These are phyloP conservation scores for Xylariomycetidae sp. DNA, from an alignment of 2,329 filamentous ascomycete species.

Conservation along the genomic window DNA sequence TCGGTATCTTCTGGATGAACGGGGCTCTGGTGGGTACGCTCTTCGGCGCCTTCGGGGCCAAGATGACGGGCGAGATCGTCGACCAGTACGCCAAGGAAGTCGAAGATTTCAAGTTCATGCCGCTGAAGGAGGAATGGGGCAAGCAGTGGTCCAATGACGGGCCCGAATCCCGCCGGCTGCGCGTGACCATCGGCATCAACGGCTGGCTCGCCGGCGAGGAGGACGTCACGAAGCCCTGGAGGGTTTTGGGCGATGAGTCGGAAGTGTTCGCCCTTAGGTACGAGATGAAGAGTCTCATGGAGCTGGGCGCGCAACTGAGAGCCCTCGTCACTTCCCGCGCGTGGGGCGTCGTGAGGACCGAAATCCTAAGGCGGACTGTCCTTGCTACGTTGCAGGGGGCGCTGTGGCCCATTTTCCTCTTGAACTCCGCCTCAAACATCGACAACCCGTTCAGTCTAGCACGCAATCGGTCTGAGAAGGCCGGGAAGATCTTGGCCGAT, in stretches of 20 bases:
- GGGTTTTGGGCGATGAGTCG: slow-evolving; percentile 62
- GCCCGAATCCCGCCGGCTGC: slow-evolving; percentile 47
- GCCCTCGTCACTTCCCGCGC: slow-evolving; percentile 70
- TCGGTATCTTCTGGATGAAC: slow-evolving; percentile 83
- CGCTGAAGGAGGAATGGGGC: slow-evolving; percentile 51
- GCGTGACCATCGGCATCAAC: slow-evolving; percentile 81
- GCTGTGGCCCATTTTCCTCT: slow-evolving; percentile 63
- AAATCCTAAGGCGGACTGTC: slow-evolving; percentile 70
- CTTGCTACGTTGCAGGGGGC: slow-evolving; percentile 64
- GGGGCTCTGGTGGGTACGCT: slow-evolving; percentile 79
- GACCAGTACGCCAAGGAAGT: slow-evolving; percentile 84
- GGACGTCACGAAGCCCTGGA: slow-evolving; percentile 78
- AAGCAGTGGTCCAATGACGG: slow-evolving; percentile 22
- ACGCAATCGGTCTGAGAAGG: slow-evolving; percentile 73
- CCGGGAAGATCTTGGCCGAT: slow-evolving; percentile 67
- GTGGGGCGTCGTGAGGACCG: slow-evolving; percentile 67
- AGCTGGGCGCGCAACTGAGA: slow-evolving; percentile 68
- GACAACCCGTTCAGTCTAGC: slow-evolving; percentile 82
- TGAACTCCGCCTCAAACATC: slow-evolving; percentile 63
- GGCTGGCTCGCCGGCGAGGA: slow-evolving; percentile 76
- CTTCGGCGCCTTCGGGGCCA: slow-evolving; percentile 85
- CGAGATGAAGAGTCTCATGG: slow-evolving; percentile 73
- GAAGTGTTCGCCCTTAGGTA: slow-evolving; percentile 84
- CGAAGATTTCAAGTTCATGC: slow-evolving; percentile 75
- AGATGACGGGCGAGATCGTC: slow-evolving; percentile 76